These are phyloP conservation scores for Pyronema omphalodes DNA, from an alignment of 495 filamentous ascomycete species.

Conservation along the genomic window DNA sequence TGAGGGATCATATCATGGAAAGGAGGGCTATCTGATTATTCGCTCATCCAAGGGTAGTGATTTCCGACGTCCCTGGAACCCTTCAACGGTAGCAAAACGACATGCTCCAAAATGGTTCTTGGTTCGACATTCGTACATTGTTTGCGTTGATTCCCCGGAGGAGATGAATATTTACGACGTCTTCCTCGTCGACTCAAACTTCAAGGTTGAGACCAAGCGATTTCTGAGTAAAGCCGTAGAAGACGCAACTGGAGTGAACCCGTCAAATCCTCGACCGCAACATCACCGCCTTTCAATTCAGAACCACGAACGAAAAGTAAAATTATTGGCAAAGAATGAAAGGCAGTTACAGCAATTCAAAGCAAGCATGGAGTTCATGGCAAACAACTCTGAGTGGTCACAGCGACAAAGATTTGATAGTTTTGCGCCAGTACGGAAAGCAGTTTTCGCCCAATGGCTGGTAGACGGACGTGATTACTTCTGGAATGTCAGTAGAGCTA, in stretches of 20 bases:
- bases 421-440: constrained; percentile 75
- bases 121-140: constrained; percentile 91
- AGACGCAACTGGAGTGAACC: neutral
- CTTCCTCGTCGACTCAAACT: constrained; percentile 76
- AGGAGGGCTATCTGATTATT: constrained; percentile 86
- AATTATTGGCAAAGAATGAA: constrained; percentile 83
- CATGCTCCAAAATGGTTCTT: constrained; percentile 94
- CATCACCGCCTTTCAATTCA: constrained; percentile 70
- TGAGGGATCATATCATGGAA: constrained; percentile 92
- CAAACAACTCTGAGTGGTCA: constrained; percentile 59
- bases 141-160: constrained; percentile 92
- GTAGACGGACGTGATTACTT: constrained; percentile 96
- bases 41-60: constrained; percentile 81
- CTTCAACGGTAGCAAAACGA: constrained; percentile 52
- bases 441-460: constrained; percentile 87
- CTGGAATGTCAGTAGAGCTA: constrained; percentile 96
- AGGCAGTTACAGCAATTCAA: constrained; percentile 80
- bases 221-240: constrained; percentile 23
- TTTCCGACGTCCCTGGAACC: constrained; percentile 62
- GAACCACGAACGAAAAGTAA: constrained; percentile 77
- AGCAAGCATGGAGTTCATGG: constrained; percentile 75
- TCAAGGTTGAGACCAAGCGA: constrained; percentile 54
- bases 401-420: constrained; percentile 72
- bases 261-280: constrained; percentile 37
- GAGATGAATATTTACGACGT: constrained; percentile 99